Conservation (phyloP, 2,329 filamentous ascomycete species). For the Domatiomyces globalis region DNA sequence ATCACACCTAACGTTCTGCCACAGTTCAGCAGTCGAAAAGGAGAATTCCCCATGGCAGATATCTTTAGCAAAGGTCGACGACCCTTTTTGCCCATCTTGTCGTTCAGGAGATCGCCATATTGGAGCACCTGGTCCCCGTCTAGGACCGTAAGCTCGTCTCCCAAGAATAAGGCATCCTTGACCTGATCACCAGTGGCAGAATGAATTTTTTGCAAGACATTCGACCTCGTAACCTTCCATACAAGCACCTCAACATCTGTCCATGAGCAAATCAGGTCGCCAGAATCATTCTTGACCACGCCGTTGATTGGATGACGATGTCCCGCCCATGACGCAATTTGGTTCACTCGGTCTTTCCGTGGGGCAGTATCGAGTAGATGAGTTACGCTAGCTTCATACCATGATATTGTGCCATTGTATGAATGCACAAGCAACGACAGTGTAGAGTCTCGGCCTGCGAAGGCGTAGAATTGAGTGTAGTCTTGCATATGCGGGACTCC, state of each 20-base stretch:
- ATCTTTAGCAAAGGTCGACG: neutral
- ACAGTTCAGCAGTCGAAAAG: neutral
- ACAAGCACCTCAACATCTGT: neutral
- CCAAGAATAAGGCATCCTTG: neutral
- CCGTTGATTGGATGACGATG: constrained; percentile 71
- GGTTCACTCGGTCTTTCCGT: constrained; percentile 43
- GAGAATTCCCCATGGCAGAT: neutral
- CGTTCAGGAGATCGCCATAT: neutral
- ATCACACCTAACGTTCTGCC: neutral
- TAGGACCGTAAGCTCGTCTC: neutral
- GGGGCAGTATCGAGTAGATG: constrained; percentile 60
- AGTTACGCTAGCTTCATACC: constrained; percentile 65
- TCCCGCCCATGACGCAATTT: constrained; percentile 63
- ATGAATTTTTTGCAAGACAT: neutral
- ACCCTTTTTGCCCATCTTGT: neutral
- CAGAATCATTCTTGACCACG: constrained; percentile 72
- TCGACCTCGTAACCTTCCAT: neutral
- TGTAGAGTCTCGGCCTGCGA: constrained; percentile 52
- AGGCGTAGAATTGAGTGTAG: constrained; percentile 58
- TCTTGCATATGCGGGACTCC: constrained; percentile 25
- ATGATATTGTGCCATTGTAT: constrained; percentile 71
- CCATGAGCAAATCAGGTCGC: neutral
- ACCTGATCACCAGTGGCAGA: neutral
- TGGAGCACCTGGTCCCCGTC: neutral
- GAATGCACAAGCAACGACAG: constrained; percentile 66